phyloP scores from a whole-genome alignment of 148 eudicot genomes.

The Persicaria maculosa region DNA sequence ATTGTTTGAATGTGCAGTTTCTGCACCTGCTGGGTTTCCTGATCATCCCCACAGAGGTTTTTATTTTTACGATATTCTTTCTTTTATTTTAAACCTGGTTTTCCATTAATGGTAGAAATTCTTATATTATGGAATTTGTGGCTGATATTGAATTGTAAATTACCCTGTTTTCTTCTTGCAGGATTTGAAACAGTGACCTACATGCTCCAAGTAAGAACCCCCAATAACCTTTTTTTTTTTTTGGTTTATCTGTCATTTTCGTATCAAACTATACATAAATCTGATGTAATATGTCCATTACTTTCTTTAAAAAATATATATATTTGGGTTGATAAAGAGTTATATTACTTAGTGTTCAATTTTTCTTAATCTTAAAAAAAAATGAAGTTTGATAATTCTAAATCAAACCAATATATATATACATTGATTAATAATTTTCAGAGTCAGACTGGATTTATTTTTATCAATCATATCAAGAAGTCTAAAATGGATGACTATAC shows the following conservation, averaged over 20 bases:
- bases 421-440: no score
- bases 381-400: no score
- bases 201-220: conserved; percentile 66
- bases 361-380: no score
- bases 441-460: background rate
- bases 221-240: background rate
- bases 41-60: conserved; percentile 99
- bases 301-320: no score
- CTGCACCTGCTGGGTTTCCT: conserved; percentile 92
- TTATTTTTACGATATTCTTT: background rate
- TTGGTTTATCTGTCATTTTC: background rate
- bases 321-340: no score
- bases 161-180: conserved; percentile 19
- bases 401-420: no score
- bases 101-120: background rate
- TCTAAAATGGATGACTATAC: background rate
- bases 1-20: conserved; percentile 29
- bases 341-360: no score
- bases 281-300: background rate
- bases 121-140: background rate
- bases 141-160: background rate
- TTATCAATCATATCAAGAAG: background rate
- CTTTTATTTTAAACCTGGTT: background rate
- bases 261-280: background rate
- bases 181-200: conserved; percentile 95